Percentiles rank a stretch among this genome's conserved stretches.
phyloP scores from a whole-genome alignment of 139 green algal species.

The Deuterostichococcus epilithicus region DNA sequence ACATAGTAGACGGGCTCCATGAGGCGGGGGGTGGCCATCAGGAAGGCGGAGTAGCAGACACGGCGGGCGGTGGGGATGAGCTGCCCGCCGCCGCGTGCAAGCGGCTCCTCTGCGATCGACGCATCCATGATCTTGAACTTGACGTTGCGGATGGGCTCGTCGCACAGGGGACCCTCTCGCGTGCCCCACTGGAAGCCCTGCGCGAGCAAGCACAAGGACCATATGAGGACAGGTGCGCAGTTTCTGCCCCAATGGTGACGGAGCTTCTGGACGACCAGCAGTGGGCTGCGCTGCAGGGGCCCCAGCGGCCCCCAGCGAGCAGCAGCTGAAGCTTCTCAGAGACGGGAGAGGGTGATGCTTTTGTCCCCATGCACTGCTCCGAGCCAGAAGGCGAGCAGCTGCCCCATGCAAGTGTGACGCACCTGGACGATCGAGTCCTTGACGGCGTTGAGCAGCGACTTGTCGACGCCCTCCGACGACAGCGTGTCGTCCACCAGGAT shows the following conservation, averaged over 20 bases:
- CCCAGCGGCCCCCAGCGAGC: too few relatives aligned
- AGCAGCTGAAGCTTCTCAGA: too few relatives aligned
- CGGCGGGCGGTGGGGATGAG: constrained; percentile 78
- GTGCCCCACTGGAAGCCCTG: constrained; percentile 97
- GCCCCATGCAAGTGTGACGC: too few relatives aligned
- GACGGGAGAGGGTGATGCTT: too few relatives aligned
- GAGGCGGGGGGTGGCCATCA: constrained; percentile 94
- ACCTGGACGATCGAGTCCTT: constrained; percentile 81
- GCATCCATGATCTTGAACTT: constrained; percentile 94
- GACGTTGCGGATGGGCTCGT: constrained; percentile 96
- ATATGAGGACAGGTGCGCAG: background rate
- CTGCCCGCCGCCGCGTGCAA: constrained; percentile 88
- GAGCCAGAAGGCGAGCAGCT: too few relatives aligned
- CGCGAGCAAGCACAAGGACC: background rate
- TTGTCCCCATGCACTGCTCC: too few relatives aligned
- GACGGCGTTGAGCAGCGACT: constrained; percentile 79
- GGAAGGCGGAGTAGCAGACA: constrained; percentile 91
- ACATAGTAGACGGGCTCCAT: constrained; percentile 94
- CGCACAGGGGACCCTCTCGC: constrained; percentile 93
- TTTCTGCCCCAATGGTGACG: background rate
- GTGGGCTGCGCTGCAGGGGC: too few relatives aligned
- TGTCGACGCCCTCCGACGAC: constrained; percentile 82
- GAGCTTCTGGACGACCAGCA: background rate
- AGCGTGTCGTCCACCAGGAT: constrained; percentile 95
- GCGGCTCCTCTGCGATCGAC: constrained; percentile 54